phyloP scores from a whole-genome alignment of 2,329 filamentous ascomycete species.

The Calonectria pauciramosa region DNA sequence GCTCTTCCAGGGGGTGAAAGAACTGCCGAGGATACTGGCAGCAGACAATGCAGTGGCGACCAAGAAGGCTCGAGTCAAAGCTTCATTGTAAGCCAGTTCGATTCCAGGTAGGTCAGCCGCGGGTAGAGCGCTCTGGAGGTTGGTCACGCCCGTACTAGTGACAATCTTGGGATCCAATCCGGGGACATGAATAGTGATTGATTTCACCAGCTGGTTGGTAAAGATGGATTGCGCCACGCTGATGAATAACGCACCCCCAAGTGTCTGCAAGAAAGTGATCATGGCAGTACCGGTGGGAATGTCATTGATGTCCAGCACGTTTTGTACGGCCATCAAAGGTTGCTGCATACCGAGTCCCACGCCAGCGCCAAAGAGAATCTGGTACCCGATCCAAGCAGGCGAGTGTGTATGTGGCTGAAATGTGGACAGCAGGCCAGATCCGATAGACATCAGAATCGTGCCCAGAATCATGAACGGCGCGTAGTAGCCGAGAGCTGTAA shows the following conservation, averaged over 20 bases:
- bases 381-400: neutral
- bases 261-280: neutral
- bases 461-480: neutral
- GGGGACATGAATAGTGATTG: neutral
- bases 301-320: neutral
- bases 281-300: neutral
- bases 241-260: neutral
- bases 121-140: neutral
- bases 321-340: neutral
- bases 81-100: neutral
- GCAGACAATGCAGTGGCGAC: neutral
- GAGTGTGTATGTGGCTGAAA: neutral
- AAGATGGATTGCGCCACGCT: neutral
- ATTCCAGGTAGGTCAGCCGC: neutral
- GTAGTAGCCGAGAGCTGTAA: neutral
- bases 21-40: neutral
- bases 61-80: neutral
- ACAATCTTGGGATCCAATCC: neutral
- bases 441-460: neutral
- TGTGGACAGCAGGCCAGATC: neutral
- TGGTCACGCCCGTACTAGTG: neutral
- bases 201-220: neutral
- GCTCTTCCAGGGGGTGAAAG: neutral
- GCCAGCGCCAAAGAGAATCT: neutral
- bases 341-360: neutral